Base-by-base conservation (phyloP, 106 monocot species). In the Alisma plantagoaquatica region DNA sequence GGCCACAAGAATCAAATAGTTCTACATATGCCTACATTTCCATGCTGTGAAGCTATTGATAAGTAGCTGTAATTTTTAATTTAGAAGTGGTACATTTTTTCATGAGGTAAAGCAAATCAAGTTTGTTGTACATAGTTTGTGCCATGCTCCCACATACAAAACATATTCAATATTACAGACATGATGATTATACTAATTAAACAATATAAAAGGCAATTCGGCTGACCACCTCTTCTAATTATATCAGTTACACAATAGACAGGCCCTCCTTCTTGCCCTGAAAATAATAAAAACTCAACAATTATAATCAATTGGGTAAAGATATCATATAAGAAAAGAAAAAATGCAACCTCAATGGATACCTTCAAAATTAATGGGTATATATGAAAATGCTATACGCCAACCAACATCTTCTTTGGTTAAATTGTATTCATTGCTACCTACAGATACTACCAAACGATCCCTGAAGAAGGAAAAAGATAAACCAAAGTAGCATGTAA, bases 351-450 rank as follows among this genome's bases (percentile, higher is more conserved):
- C 10, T 45, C 8, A 25, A 63, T 38, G 6, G 15, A 12, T 53
- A 98, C 96, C 96, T 77, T 85, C 84, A 66, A 74, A 75, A 52
- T 98, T 85, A 41, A 67, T 44, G 21, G 96, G 96, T 53, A 78
- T 76, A 51, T 98, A 98, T 23, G 73, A 53, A 72, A 98, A 98
- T 49, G 65, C 33, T 33, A 98, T 27, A 1, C 66, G 76, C 31
- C 54, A 57, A n/a, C 85, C 89, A 49, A 98, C 64, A 82, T 98
- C 96, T 27, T 82, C 73, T 47, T 77, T 84, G 19, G 79, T 79
- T 69, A 89, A 64, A 21, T 70, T 75, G 70, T 98, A 98, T 43
- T 98, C 82, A 20, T 57, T 70, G 14, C 73, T 67, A 41, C 89
- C 85, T 51, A 69, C 62, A 49, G 70, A 81, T 69, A 67, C 73